phyloP scores from a whole-genome alignment of 805 yeast genomes.

The Candida ulmi region DNA sequence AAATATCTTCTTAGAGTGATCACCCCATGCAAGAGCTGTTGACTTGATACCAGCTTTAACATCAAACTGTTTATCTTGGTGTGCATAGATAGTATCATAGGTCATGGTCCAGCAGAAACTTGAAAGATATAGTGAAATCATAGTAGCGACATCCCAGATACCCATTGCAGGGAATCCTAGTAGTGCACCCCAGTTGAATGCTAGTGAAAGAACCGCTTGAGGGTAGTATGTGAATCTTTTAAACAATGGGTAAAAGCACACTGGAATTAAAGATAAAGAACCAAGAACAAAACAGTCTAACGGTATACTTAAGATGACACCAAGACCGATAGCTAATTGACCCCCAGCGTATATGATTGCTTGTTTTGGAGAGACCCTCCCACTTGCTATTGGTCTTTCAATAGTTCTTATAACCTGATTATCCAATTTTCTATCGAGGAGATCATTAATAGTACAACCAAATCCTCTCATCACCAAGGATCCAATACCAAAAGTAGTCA shows the following conservation, averaged over 20 bases:
- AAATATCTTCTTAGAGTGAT: slow-evolving; percentile 63
- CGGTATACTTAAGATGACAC: slow-evolving; percentile 68
- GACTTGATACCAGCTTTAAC: slow-evolving; percentile 88
- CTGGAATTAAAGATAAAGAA: slow-evolving; percentile 71
- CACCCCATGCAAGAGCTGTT: slow-evolving; percentile 94
- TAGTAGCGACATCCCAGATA: slow-evolving; percentile 67
- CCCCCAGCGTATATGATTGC: slow-evolving; percentile 69
- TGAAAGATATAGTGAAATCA: slow-evolving; percentile 71
- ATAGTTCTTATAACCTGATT: slow-evolving; percentile 81
- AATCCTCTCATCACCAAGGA: slow-evolving; percentile 94
- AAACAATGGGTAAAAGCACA: slow-evolving; percentile 86
- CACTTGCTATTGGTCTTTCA: slow-evolving; percentile 90
- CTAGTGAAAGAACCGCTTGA: slow-evolving; percentile 71
- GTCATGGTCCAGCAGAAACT: slow-evolving; percentile 91
- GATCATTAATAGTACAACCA: slow-evolving; percentile 93
- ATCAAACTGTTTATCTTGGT: slow-evolving; percentile 91
- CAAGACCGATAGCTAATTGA: slow-evolving; percentile 71
- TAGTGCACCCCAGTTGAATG: slow-evolving; percentile 93
- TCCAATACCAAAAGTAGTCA: slow-evolving; percentile 75
- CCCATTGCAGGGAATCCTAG: slow-evolving; percentile 97
- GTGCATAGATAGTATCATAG: slow-evolving; percentile 96
- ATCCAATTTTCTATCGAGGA: slow-evolving; percentile 79
- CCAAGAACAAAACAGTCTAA: slow-evolving; percentile 78
- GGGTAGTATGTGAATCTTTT: slow-evolving; percentile 96
- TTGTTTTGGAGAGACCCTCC: slow-evolving; percentile 63